Base-by-base conservation (phyloP, 2,329 filamentous ascomycete species). In the Pseudogymnoascus destructans region DNA sequence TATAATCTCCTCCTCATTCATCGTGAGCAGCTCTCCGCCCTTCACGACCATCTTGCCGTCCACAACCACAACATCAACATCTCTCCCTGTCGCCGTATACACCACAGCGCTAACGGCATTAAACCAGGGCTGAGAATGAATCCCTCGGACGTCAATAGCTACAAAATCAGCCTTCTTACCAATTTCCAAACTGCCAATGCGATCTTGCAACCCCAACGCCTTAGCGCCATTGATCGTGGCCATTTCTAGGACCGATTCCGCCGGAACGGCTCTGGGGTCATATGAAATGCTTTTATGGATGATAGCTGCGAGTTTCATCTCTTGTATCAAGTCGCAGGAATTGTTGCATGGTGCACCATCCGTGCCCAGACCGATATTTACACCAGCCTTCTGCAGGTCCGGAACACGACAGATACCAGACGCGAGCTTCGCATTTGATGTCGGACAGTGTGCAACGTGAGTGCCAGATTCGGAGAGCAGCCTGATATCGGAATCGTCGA, bases 341-440 rank as follows among this genome's bases (percentile, higher is more conserved):
- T 77, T 77, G 55, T 76, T 75, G 64, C 75, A 78, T 0, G 76
- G 76, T 0, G 75, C 76, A 0, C 76, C 76, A 63, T 79, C 77
- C 0, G 77, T 79, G 0, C 77, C 77, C 1, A 79, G 65, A 0
- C 70, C 69, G 9, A 78, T 72, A 58, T 76, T 78, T n/a, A 78
- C 72, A 1, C 70, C 70, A 0, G 69, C 69, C 0, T 63, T 59
- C 27, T 75, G 67, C 61, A 79, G 66, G 19, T 73, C 72, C 0
- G 75, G 75, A 0, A 79, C 71, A 3, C 71, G 68, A 54, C 73
- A 74, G 58, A 78, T 73, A 0, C 77, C 77, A 2, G 75, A 77
- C 0, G 73, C 76, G 10, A 79, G 71, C 64, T 78, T 79, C 17
- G 72, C 71, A 62, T 79, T 79, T 56, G 73, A 76, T 0, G 73